These are phyloP conservation scores for Verticillium zaregamsianum DNA, from an alignment of 2,329 filamentous ascomycete species.

Conservation along the genomic window DNA sequence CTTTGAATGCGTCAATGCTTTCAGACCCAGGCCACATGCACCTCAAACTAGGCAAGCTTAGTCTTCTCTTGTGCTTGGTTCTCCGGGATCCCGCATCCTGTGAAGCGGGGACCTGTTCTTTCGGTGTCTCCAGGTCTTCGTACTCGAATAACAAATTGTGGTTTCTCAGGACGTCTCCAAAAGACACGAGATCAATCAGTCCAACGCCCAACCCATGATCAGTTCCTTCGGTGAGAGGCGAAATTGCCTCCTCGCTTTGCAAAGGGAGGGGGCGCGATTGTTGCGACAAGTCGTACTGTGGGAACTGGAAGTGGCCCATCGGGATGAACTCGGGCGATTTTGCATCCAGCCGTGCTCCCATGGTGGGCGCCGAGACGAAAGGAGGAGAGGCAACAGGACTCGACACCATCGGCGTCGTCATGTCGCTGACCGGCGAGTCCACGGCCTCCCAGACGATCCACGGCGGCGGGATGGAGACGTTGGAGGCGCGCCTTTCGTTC, in stretches of 20 bases:
- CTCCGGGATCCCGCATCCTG: not conserved
- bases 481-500: slow-evolving; percentile 13
- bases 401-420: not conserved
- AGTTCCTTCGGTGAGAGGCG: not conserved
- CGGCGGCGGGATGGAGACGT: not conserved
- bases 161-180: not conserved
- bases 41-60: slow-evolving; percentile 26
- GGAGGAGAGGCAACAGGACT: not conserved
- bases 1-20: not conserved
- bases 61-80: slow-evolving; percentile 17
- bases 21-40: slow-evolving; percentile 19
- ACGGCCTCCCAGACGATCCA: not conserved
- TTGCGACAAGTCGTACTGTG: not conserved
- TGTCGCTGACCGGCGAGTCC: slow-evolving; percentile 1
- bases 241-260: not conserved
- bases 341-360: slow-evolving; percentile 20
- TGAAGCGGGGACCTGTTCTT: slow-evolving; percentile 7
- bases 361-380: slow-evolving; percentile 2
- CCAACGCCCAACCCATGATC: no score
- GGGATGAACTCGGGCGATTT: slow-evolving; percentile 28
- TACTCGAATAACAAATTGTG: slow-evolving; percentile 6
- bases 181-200: not conserved
- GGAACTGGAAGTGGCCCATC: slow-evolving; percentile 2
- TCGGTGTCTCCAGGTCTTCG: not conserved
- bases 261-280: not conserved